A percentile compares a stretch with the other conserved stretches of the same genome.
Evolutionary conservation across 2,329 filamentous ascomycete species (phyloP).

Genomic region (Annulohypoxylon truncatum): DNA sequence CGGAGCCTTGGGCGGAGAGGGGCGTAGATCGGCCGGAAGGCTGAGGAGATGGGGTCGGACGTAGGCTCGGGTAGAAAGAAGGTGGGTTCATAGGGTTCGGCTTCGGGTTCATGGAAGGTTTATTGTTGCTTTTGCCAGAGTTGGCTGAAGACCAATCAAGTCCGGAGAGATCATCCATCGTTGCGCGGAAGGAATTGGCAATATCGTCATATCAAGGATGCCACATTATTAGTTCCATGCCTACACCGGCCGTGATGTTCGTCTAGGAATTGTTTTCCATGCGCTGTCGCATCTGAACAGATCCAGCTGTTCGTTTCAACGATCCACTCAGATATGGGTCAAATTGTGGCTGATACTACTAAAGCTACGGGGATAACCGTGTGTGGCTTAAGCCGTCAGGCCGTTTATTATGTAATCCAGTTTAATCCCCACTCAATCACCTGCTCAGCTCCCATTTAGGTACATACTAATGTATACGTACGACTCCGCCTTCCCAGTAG

Average conservation of each 20-base stretch:
- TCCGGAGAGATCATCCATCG: slow-evolving; percentile 52
- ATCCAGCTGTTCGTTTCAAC: neutral
- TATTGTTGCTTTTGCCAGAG: slow-evolving; percentile 43
- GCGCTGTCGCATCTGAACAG: slow-evolving; percentile 31
- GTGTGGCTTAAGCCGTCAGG: slow-evolving; percentile 9
- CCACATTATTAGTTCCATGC: slow-evolving; percentile 32
- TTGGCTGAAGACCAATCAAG: slow-evolving; percentile 51
- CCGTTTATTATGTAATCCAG: neutral
- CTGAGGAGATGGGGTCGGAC: slow-evolving; percentile 67
- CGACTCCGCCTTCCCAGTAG: neutral
- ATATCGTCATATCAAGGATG: slow-evolving; percentile 48
- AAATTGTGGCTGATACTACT: slow-evolving; percentile 21
- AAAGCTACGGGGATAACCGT: neutral
- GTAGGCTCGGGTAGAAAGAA: slow-evolving; percentile 57
- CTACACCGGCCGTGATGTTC: slow-evolving; percentile 21
- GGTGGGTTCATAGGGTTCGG: slow-evolving; percentile 43
- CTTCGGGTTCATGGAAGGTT: slow-evolving; percentile 43
- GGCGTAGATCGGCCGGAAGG: slow-evolving; percentile 68
- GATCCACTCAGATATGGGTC: slow-evolving; percentile 2
- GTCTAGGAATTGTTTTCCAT: slow-evolving; percentile 19
- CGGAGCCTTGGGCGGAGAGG: slow-evolving; percentile 62
- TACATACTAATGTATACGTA: no score
- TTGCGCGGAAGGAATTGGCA: slow-evolving; percentile 25
- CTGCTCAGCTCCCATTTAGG: neutral
- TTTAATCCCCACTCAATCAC: neutral